A percentile compares a stretch with the other conserved stretches of the same genome.
phyloP scores from a whole-genome alignment of 2,329 filamentous ascomycete species.

The Biscogniauxia marginata region DNA sequence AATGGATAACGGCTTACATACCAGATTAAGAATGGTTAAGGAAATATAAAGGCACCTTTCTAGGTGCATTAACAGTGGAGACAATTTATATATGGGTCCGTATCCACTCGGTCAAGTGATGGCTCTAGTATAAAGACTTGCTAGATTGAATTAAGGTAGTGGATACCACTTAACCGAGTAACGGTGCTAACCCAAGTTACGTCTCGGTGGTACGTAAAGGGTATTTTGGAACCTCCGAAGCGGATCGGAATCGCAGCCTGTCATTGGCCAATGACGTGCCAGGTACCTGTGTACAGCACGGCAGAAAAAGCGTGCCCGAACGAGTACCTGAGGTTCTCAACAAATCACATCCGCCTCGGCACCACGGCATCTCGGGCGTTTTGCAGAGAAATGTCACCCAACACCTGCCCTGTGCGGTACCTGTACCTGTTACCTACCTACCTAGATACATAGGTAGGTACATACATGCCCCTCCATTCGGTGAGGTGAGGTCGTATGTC shows the following conservation, averaged over 20 bases:
- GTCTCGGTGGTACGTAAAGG: neutral
- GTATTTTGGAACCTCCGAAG: constrained; percentile 17
- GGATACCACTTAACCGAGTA: neutral
- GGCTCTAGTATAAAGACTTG: too few relatives aligned
- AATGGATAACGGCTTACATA: too few relatives aligned
- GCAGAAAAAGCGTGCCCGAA: constrained; percentile 24
- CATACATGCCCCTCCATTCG: too few relatives aligned
- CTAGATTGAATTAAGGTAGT: neutral
- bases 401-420: too few relatives aligned
- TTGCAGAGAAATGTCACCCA: neutral
- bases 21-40: too few relatives aligned
- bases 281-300: constrained; percentile 4
- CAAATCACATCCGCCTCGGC: constrained; percentile 7
- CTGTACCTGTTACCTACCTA: neutral
- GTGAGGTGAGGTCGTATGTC: too few relatives aligned
- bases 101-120: too few relatives aligned
- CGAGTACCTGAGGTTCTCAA: constrained; percentile 19
- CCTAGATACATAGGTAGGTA: neutral
- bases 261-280: constrained; percentile 20
- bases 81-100: too few relatives aligned
- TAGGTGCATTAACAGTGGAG: too few relatives aligned
- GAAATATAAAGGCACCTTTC: too few relatives aligned
- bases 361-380: constrained; percentile 1
- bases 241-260: constrained; percentile 10
- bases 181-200: too few relatives aligned